Conservation (phyloP, 345 rosid genomes). For the Dipteronia sinensis region DNA sequence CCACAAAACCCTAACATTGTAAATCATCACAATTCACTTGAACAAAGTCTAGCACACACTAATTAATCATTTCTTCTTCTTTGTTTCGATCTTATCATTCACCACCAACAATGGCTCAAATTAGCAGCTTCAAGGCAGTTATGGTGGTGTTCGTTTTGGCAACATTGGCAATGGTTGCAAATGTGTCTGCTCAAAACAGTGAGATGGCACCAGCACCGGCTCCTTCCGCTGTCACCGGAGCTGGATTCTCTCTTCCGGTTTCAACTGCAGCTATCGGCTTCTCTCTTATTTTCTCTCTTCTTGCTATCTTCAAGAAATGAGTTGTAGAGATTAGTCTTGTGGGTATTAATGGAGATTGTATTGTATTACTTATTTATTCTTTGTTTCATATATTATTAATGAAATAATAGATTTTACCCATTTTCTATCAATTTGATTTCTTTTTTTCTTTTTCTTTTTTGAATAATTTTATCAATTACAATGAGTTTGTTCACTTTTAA, state of each 20-base stretch:
- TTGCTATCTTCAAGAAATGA: conserved; percentile 25
- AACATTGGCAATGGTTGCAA: background rate
- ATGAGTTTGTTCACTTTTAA: no score
- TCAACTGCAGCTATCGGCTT: conserved; percentile 6
- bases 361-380: no score
- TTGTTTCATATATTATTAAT: no score
- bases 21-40: no score
- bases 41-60: no score
- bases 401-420: no score
- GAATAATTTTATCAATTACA: no score
- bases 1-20: background rate
- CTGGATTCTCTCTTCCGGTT: conserved; percentile 16
- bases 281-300: conserved; percentile 28
- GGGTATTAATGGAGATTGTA: no score
- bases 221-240: conserved; percentile 26
- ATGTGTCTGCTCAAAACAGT: background rate
- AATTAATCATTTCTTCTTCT: no score
- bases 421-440: no score
- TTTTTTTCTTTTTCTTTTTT: no score
- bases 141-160: background rate
- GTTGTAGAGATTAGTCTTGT: no score
- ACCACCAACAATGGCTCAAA: background rate
- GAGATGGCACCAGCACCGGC: conserved; percentile 37
- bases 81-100: background rate
- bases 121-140: background rate